Percentiles rank a stretch among this genome's conserved stretches.
Conservation (phyloP, 441 rosid genomes). For the Populus hybrid region DNA sequence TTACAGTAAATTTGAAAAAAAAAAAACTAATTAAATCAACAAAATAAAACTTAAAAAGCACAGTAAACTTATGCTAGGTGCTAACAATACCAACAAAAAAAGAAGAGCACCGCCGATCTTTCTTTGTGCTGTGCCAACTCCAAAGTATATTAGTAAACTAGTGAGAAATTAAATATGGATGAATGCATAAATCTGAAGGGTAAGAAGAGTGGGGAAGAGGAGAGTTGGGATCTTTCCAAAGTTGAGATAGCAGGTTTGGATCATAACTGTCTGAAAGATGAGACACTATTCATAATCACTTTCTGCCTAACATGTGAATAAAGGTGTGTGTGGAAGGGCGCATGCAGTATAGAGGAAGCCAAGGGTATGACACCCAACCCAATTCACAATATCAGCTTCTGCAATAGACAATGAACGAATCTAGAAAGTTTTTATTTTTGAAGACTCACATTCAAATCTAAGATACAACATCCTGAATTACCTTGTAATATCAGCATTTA, state of each 20-base stretch:
- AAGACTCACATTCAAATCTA: neutral
- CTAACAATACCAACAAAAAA: too few relatives aligned
- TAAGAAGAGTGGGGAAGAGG: neutral
- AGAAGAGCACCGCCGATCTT: neutral
- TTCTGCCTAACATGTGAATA: neutral
- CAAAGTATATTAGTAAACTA: neutral
- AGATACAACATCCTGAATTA: slow-evolving; percentile 25
- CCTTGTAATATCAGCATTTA: slow-evolving; percentile 71
- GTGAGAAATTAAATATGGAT: too few relatives aligned
- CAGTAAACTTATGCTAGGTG: too few relatives aligned
- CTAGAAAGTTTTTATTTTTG: neutral
- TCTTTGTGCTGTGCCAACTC: neutral
- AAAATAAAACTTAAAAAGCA: too few relatives aligned
- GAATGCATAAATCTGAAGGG: neutral
- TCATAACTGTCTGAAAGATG: neutral
- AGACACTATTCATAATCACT: neutral
- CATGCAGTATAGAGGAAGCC: neutral
- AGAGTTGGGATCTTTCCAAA: neutral
- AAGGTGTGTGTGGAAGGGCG: neutral
- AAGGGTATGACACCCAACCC: neutral
- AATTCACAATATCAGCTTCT: neutral
- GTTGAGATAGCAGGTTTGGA: neutral
- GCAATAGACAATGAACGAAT: neutral
- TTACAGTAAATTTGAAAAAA: neutral
- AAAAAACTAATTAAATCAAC: too few relatives aligned